A percentile compares a stretch with the other conserved stretches of the same genome.
Conservation (phyloP, 2,329 filamentous ascomycete genomes). For the Aurifilum marmelostoma region DNA sequence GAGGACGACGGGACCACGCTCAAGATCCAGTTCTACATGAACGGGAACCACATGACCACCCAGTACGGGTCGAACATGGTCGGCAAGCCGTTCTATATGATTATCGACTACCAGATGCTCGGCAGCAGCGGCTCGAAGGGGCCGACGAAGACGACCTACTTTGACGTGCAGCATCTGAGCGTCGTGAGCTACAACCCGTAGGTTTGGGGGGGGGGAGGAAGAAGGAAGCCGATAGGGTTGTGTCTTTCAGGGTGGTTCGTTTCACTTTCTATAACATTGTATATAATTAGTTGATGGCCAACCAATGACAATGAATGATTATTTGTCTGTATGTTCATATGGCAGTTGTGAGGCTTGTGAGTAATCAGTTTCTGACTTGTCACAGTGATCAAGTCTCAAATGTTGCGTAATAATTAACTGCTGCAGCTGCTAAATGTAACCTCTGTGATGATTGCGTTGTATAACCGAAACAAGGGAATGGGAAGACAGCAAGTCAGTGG, state of each 20-base stretch:
- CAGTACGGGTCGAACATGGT: conserved; percentile 52
- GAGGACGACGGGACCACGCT: conserved; percentile 51
- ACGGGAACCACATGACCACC: conserved; percentile 49
- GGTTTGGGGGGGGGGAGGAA: too few relatives aligned
- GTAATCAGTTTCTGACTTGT: too few relatives aligned
- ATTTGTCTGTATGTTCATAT: too few relatives aligned
- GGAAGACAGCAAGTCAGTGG: too few relatives aligned
- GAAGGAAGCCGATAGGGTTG: neutral
- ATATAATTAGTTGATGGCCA: too few relatives aligned
- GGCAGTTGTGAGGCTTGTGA: too few relatives aligned
- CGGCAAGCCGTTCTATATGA: conserved; percentile 46
- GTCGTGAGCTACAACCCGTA: conserved; percentile 32
- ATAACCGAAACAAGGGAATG: too few relatives aligned
- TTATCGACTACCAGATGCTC: conserved; percentile 32
- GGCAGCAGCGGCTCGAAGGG: conserved; percentile 30
- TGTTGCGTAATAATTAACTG: too few relatives aligned
- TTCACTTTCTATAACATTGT: neutral
- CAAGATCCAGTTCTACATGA: conserved; percentile 55
- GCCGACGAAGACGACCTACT: conserved; percentile 30
- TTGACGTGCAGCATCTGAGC: conserved; percentile 31
- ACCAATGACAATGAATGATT: too few relatives aligned
- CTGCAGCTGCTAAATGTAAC: too few relatives aligned
- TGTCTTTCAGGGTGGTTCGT: neutral
- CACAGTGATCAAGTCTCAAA: too few relatives aligned
- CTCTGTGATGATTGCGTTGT: too few relatives aligned